phyloP scores from a whole-genome alignment of 1,139 yeast species.

The Blastobotrys aristatus region DNA sequence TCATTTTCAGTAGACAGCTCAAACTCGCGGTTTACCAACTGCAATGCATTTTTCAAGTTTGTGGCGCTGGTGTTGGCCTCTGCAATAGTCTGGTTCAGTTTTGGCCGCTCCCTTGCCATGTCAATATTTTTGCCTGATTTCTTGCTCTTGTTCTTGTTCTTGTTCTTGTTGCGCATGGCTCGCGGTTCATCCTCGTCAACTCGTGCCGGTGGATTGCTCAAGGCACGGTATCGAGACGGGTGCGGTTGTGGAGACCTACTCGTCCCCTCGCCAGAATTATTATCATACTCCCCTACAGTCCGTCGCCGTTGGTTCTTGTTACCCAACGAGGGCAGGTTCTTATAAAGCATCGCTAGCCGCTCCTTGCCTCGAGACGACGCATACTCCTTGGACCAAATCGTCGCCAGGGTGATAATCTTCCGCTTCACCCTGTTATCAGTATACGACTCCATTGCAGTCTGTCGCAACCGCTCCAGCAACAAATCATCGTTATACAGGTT shows the following conservation, averaged over 20 bases:
- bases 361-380: slow-evolving; percentile 47
- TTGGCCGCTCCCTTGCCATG: slow-evolving; percentile 67
- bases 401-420: slow-evolving; percentile 46
- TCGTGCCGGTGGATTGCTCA: slow-evolving; percentile 9
- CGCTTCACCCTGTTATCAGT: slow-evolving; percentile 46
- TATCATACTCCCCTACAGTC: slow-evolving; percentile 6
- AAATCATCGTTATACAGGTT: slow-evolving; percentile 64
- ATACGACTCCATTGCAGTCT: slow-evolving; percentile 43
- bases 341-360: slow-evolving; percentile 47
- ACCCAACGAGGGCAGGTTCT: slow-evolving; percentile 32
- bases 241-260: background rate
- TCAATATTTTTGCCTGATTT: slow-evolving; percentile 37
- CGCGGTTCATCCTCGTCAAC: slow-evolving; percentile 19
- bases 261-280: background rate
- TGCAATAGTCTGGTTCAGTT: slow-evolving; percentile 62
- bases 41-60: slow-evolving; percentile 60
- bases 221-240: background rate
- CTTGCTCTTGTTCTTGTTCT: background rate
- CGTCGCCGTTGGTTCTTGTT: background rate
- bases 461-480: slow-evolving; percentile 59
- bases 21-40: slow-evolving; percentile 46
- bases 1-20: slow-evolving; percentile 59
- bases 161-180: slow-evolving; percentile 3
- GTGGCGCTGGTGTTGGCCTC: slow-evolving; percentile 74
- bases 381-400: slow-evolving; percentile 61